Conservation (phyloP, 73 alveolate species). For the Paramecium sexaurelia region DNA sequence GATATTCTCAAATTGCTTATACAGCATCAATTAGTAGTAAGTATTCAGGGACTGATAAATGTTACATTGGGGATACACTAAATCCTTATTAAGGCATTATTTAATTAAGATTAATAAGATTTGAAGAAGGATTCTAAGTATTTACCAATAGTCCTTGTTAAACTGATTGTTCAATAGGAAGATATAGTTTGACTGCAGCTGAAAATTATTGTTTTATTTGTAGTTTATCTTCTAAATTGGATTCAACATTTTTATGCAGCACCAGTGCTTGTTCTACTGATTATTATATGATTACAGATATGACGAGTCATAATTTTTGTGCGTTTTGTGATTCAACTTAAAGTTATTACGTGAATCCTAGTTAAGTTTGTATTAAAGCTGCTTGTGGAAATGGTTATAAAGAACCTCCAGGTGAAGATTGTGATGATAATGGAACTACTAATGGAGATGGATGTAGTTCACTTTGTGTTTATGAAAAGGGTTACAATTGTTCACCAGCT, state of each 20-base stretch:
- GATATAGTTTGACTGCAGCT: background rate
- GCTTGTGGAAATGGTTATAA: slow-evolving; percentile 43
- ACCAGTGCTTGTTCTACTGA: background rate
- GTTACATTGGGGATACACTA: background rate
- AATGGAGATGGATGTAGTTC: slow-evolving; percentile 52
- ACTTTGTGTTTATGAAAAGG: slow-evolving; percentile 5
- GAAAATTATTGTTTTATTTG: slow-evolving; percentile 34
- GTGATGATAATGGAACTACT: slow-evolving; percentile 20
- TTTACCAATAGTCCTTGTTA: background rate
- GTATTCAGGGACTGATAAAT: background rate
- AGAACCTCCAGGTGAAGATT: slow-evolving; percentile 20
- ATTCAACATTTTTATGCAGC: slow-evolving; percentile 18
- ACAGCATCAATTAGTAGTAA: slow-evolving; percentile 35
- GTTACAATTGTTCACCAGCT: slow-evolving; percentile 32
- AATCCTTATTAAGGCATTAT: background rate
- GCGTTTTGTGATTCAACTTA: slow-evolving; percentile 8
- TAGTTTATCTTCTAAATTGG: background rate
- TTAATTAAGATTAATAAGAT: background rate
- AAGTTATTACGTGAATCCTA: background rate
- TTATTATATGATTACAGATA: background rate
- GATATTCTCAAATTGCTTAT: background rate
- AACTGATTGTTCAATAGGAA: background rate
- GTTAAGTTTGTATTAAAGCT: background rate
- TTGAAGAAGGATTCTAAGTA: slow-evolving; percentile 18
- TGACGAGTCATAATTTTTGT: slow-evolving; percentile 8